These are phyloP conservation scores for Odontarrhena argentea DNA, from an alignment of 345 rosid species.

Conservation along the genomic window DNA sequence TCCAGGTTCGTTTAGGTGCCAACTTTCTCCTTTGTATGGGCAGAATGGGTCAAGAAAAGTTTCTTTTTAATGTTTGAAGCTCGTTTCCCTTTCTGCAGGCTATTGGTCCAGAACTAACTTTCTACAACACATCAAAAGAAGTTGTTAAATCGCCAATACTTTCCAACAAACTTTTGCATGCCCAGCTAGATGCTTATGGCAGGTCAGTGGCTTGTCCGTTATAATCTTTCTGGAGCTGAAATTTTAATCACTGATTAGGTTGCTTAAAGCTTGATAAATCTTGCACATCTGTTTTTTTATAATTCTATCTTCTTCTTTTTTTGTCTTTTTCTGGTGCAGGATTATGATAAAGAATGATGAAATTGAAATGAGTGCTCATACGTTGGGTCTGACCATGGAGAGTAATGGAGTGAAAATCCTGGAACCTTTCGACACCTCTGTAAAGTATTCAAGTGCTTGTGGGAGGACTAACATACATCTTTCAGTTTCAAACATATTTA, in stretches of 20 bases:
- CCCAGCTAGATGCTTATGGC: slow-evolving; percentile 81
- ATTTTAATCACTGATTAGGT: slow-evolving; percentile 13
- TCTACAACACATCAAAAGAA: slow-evolving; percentile 77
- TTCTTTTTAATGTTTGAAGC: slow-evolving; percentile 26
- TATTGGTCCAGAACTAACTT: slow-evolving; percentile 92
- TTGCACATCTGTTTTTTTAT: slow-evolving; percentile 23
- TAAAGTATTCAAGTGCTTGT: slow-evolving; percentile 82
- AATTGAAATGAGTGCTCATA: slow-evolving; percentile 77
- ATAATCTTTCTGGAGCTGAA: slow-evolving; percentile 21
- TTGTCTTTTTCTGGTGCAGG: slow-evolving; percentile 52
- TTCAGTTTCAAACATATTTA: slow-evolving; percentile 80
- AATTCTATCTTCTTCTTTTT: slow-evolving; percentile 9
- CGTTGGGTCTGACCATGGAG: slow-evolving; percentile 89
- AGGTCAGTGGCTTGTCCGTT: slow-evolving; percentile 50
- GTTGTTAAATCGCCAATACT: slow-evolving; percentile 62
- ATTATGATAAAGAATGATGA: slow-evolving; percentile 72
- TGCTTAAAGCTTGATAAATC: slow-evolving; percentile 18
- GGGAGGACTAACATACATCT: slow-evolving; percentile 80
- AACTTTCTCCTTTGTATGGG: slow-evolving; percentile 21
- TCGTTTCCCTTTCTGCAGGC: slow-evolving; percentile 59
- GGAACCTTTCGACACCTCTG: slow-evolving; percentile 90
- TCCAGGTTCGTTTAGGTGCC: slow-evolving; percentile 61
- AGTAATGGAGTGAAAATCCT: slow-evolving; percentile 90
- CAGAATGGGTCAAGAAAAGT: slow-evolving; percentile 23
- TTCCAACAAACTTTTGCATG: slow-evolving; percentile 88